Conservation (phyloP, 2,329 filamentous ascomycete genomes). For the Bipolaris bicolor region DNA sequence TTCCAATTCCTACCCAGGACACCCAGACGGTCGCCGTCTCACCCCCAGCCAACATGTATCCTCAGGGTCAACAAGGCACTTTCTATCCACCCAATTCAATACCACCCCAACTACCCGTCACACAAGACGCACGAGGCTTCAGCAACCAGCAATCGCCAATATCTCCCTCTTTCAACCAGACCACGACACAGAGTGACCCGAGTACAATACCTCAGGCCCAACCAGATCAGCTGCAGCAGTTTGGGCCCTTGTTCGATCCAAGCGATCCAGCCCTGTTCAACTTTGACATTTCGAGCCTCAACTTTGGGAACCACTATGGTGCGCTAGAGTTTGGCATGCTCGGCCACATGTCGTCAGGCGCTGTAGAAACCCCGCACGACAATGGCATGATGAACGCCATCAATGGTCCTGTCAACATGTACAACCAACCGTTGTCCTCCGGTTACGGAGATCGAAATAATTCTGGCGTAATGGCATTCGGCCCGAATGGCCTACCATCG, state of each 20-base stretch:
- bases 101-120: conserved; percentile 50
- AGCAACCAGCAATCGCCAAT: conserved; percentile 74
- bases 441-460: conserved; percentile 33
- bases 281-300: conserved; percentile 91
- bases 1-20: conserved; percentile 37
- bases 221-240: conserved; percentile 51
- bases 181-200: conserved; percentile 57
- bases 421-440: conserved; percentile 49
- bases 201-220: conserved; percentile 49
- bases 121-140: conserved; percentile 60
- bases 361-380: conserved; percentile 79
- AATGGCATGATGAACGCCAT: conserved; percentile 43
- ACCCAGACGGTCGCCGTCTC: conserved; percentile 31
- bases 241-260: conserved; percentile 77
- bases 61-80: conserved; percentile 43
- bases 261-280: conserved; percentile 94
- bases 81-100: conserved; percentile 51
- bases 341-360: conserved; percentile 92
- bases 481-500: conserved; percentile 32
- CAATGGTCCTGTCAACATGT: conserved; percentile 44
- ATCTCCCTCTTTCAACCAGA: conserved; percentile 72
- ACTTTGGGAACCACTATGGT: conserved; percentile 95
- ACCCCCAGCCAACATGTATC: conserved; percentile 54
- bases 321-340: conserved; percentile 96
- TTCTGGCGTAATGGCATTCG: conserved; percentile 42